Evolutionary conservation across 495 filamentous ascomycete species (phyloP).

Genomic region (Aspergillus bridgeri): DNA sequence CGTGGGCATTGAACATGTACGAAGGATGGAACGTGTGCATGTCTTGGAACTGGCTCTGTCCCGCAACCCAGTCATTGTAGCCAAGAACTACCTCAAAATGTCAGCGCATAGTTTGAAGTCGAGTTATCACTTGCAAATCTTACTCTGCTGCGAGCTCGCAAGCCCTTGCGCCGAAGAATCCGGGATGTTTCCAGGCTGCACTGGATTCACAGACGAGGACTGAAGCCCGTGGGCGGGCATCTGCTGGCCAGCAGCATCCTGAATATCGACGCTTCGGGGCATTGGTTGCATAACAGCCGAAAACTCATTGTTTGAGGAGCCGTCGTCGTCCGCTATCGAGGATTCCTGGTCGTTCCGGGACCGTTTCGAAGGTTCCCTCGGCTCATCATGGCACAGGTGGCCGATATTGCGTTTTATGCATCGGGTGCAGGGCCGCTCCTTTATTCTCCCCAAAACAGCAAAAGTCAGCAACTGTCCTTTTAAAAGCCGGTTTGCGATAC

Average conservation of each 20-base stretch:
- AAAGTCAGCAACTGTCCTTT: conserved; percentile 26
- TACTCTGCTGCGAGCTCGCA: conserved; percentile 70
- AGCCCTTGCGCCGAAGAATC: conserved; percentile 43
- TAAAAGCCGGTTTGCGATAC: conserved; percentile 15
- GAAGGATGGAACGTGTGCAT: conserved; percentile 92
- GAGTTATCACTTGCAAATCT: conserved; percentile 38
- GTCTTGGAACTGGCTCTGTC: conserved; percentile 81
- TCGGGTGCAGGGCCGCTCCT: conserved; percentile 94
- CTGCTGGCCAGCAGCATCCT: conserved; percentile 43
- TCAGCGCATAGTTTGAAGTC: conserved; percentile 24
- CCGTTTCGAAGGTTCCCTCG: conserved; percentile 74
- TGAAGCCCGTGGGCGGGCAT: conserved; percentile 33
- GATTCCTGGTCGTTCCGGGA: conserved; percentile 67
- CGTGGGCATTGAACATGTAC: conserved; percentile 92
- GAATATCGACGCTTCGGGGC: conserved; percentile 37
- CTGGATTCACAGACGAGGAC: conserved; percentile 31
- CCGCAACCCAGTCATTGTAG: conserved; percentile 67
- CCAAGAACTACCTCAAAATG: conserved; percentile 49
- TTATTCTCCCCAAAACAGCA: conserved; percentile 18
- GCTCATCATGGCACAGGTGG: conserved; percentile 97
- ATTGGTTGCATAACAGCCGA: conserved; percentile 34
- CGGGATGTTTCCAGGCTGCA: conserved; percentile 34
- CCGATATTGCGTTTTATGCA: conserved; percentile 99
- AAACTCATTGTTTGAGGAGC: conserved; percentile 47
- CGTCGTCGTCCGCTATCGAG: conserved; percentile 57